Evolutionary conservation across 2,329 filamentous ascomycete genomes (phyloP).

Genomic region (Ascochyta viciae-villosae): DNA sequence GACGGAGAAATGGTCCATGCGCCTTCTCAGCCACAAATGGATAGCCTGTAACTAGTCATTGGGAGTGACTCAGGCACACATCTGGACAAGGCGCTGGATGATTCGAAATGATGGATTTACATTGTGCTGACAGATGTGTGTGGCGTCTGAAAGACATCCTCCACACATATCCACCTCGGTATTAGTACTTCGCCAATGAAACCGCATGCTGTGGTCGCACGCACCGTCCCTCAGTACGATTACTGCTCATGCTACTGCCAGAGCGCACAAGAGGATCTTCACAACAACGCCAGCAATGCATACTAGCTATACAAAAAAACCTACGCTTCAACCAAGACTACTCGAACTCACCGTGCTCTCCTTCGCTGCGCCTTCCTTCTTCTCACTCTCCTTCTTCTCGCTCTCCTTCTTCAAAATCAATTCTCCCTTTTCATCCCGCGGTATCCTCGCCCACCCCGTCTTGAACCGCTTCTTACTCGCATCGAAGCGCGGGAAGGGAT

Average conservation of each 20-base stretch:
- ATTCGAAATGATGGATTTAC: conserved; percentile 33
- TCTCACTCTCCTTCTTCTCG: not conserved
- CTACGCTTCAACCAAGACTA: not conserved
- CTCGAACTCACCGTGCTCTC: not conserved
- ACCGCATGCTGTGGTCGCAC: too few species aligned
- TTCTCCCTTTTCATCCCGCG: conserved; percentile 53
- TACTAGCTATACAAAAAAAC: not conserved
- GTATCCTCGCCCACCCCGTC: conserved; percentile 81
- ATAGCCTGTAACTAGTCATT: conserved; percentile 24
- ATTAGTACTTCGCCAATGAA: too few species aligned
- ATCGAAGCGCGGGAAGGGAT: conserved; percentile 87
- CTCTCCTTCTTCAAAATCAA: conserved; percentile 27
- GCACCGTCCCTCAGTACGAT: too few species aligned
- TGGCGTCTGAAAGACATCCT: too few species aligned
- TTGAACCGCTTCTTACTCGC: conserved; percentile 74
- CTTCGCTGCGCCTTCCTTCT: not conserved
- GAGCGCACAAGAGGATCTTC: too few species aligned
- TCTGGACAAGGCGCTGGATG: conserved; percentile 23
- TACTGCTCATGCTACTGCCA: too few species aligned
- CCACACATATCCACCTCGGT: too few species aligned
- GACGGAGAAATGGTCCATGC: conserved; percentile 21
- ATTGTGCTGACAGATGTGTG: not conserved
- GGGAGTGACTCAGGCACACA: conserved; percentile 31
- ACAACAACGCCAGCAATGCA: conserved; percentile 4
- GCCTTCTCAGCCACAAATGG: conserved; percentile 22